Evolutionary conservation across 169 alveolate species (phyloP).

Genomic region (Plasmodium yoelii): DNA sequence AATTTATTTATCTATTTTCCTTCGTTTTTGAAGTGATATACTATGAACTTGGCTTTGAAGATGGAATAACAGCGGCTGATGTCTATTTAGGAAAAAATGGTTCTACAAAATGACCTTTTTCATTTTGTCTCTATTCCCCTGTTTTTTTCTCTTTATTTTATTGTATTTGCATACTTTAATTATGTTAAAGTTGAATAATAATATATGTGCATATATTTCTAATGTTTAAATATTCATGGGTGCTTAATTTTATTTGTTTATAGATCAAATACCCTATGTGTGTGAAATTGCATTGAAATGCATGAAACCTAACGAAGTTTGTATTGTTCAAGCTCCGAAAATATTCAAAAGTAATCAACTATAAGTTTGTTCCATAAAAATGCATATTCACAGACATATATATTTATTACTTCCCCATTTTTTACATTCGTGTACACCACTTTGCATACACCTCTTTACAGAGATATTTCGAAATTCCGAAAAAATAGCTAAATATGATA

Average conservation of each 20-base stretch:
- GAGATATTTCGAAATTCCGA: conserved; percentile 68
- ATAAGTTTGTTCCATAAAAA: background rate
- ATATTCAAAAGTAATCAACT: conserved; percentile 35
- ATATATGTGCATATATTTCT: background rate
- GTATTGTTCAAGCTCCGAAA: conserved; percentile 70
- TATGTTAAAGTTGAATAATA: background rate
- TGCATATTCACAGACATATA: background rate
- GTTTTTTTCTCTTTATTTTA: background rate
- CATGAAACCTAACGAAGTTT: conserved; percentile 66
- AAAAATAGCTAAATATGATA: conserved; percentile 38
- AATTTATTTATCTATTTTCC: background rate
- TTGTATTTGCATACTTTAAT: background rate
- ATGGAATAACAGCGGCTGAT: conserved; percentile 17
- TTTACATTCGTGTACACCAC: background rate
- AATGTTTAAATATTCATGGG: background rate
- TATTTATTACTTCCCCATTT: background rate
- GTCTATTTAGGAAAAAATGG: conserved; percentile 75
- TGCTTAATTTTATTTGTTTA: background rate
- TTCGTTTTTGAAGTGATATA: conserved; percentile 35
- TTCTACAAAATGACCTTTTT: conserved; percentile 10
- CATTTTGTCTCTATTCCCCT: background rate
- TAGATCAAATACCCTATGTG: conserved; percentile 65
- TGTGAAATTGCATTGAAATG: conserved; percentile 68
- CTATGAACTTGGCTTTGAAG: conserved; percentile 65
- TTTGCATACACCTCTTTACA: background rate